Conservation (phyloP, 306 rosid species). For the Rosa persica region DNA sequence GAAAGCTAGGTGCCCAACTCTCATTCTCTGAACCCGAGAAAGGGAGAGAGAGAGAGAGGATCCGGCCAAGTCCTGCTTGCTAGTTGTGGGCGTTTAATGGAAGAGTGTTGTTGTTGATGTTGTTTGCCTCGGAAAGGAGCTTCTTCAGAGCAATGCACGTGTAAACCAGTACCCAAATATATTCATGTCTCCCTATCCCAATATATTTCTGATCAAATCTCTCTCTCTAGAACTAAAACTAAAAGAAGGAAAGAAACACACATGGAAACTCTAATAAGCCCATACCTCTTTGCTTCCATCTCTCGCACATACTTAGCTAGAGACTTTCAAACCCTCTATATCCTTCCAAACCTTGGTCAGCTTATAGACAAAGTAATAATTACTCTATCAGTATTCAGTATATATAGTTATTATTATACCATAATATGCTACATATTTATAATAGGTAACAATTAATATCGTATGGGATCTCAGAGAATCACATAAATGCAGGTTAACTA, state of each 20-base stretch:
- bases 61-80: constrained; percentile 13
- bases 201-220: constrained; percentile 9
- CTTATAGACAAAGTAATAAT: not conserved
- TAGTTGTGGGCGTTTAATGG: constrained; percentile 55
- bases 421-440: not conserved
- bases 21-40: constrained; percentile 27
- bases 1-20: constrained; percentile 12
- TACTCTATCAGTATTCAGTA: constrained; percentile 2
- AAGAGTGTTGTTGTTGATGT: constrained; percentile 29
- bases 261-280: constrained; percentile 27
- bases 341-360: not conserved
- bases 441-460: not conserved
- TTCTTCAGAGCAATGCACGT: constrained; percentile 78
- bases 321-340: constrained; percentile 7
- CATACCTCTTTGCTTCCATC: constrained; percentile 34
- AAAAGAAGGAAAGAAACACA: not conserved
- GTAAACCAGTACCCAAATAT: constrained; percentile 58
- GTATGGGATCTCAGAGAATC: constrained; percentile 1
- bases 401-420: not conserved
- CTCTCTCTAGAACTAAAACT: constrained; percentile 1
- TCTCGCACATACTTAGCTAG: constrained; percentile 3
- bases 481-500: not conserved
- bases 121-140: constrained; percentile 81
- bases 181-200: constrained; percentile 34
- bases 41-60: constrained; percentile 16